Evolutionary conservation across 169 alveolate genomes (phyloP).

Genomic region (Cryptosporidium parvum): DNA sequence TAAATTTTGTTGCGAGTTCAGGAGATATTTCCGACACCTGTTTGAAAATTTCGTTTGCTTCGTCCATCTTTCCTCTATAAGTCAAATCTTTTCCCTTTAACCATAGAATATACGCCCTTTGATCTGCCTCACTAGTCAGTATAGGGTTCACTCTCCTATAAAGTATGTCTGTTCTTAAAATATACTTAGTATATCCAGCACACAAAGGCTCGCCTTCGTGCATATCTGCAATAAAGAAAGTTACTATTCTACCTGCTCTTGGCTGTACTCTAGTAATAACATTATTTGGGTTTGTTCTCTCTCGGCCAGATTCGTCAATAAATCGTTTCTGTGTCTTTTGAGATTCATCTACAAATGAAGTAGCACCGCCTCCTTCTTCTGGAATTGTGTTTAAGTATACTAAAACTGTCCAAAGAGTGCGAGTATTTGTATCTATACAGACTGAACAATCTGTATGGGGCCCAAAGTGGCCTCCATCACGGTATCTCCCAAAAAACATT

Average conservation of each 20-base stretch:
- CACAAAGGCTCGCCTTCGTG: constrained; percentile 80
- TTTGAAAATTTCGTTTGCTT: constrained; percentile 38
- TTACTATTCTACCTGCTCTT: constrained; percentile 49
- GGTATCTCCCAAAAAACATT: constrained; percentile 76
- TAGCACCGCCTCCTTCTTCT: constrained; percentile 64
- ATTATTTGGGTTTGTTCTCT: constrained; percentile 40
- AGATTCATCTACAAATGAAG: constrained; percentile 20
- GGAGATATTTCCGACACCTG: constrained; percentile 51
- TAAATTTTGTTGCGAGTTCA: constrained; percentile 53
- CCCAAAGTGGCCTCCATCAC: constrained; percentile 83
- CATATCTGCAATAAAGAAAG: constrained; percentile 75
- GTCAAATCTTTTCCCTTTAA: constrained; percentile 36
- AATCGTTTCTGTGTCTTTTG: constrained; percentile 34
- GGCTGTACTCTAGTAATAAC: constrained; percentile 53
- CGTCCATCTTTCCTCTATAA: constrained; percentile 31
- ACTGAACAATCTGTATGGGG: constrained; percentile 84
- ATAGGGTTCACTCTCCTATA: constrained; percentile 74
- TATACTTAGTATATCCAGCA: constrained; percentile 77
- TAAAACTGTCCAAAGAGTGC: constrained; percentile 80
- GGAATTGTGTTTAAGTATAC: constrained; percentile 77
- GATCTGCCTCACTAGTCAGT: constrained; percentile 33
- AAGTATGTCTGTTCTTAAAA: constrained; percentile 80
- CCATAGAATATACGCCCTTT: constrained; percentile 60
- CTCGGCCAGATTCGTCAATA: constrained; percentile 51
- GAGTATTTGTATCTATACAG: constrained; percentile 78